Conservation (phyloP, 1,284 basidiomycete species). For the Xanthoconium separans region DNA sequence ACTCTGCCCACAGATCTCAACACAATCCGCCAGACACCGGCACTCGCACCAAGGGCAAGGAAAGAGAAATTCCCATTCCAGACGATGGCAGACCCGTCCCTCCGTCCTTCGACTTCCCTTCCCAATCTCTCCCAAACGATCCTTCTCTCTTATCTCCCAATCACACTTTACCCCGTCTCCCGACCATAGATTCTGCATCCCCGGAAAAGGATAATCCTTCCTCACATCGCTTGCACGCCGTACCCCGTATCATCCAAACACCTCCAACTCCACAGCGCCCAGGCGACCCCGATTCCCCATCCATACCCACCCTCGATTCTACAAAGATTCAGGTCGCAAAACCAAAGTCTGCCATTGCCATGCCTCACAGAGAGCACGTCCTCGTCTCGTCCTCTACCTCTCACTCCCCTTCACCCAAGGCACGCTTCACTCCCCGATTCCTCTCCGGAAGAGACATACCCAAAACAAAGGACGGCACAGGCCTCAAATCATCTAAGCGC, state of each 20-base stretch:
- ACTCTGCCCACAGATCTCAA: conserved; percentile 12
- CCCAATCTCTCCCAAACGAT: conserved; percentile 22
- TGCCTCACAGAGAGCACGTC: conserved; percentile 27
- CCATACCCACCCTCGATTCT: conserved; percentile 10
- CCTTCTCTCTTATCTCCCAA: conserved; percentile 15
- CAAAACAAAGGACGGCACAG: conserved; percentile 25
- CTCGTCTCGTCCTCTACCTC: conserved; percentile 26
- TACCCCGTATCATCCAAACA: conserved; percentile 42
- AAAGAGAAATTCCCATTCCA: conserved; percentile 14
- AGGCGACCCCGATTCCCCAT: conserved; percentile 11
- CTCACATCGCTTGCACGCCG: conserved; percentile 16
- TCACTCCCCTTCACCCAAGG: conserved; percentile 20
- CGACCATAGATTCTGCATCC: conserved; percentile 28
- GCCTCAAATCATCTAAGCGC: conserved; percentile 17
- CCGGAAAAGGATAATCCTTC: conserved; percentile 23
- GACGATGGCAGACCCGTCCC: conserved; percentile 5
- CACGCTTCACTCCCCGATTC: conserved; percentile 32
- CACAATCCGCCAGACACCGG: conserved; percentile 7
- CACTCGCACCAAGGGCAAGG: conserved; percentile 30
- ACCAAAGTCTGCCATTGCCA: conserved; percentile 11
- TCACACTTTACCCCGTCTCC: conserved; percentile 16
- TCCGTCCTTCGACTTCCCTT: conserved; percentile 16
- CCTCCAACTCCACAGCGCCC: conserved; percentile 42
- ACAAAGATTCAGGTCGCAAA: conserved; percentile 14
- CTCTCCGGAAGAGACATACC: conserved; percentile 28